phyloP scores from a whole-genome alignment of 1,139 yeast genomes.

The Waltiozyma solani region DNA sequence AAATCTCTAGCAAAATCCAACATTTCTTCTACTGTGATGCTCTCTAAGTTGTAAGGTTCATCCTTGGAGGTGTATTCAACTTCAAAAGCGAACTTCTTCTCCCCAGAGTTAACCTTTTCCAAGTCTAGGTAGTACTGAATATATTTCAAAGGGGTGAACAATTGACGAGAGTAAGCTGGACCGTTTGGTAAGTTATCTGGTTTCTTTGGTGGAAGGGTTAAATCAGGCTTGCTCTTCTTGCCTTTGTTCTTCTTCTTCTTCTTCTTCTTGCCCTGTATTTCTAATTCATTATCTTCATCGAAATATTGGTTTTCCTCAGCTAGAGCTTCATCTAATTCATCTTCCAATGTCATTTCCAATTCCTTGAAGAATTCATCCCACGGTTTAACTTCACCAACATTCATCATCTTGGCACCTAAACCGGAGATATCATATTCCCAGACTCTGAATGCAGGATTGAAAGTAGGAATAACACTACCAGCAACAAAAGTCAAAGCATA shows the following conservation, averaged over 20 bases:
- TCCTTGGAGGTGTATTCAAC: slow-evolving; percentile 65
- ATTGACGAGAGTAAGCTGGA: slow-evolving; percentile 65
- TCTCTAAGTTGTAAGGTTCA: slow-evolving; percentile 33
- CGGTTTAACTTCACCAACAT: slow-evolving; percentile 20
- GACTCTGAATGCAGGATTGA: slow-evolving; percentile 70
- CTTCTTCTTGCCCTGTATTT: slow-evolving; percentile 3
- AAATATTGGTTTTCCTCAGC: slow-evolving; percentile 13
- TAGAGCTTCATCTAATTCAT: slow-evolving; percentile 19
- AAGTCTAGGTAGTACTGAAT: slow-evolving; percentile 67
- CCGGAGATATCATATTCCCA: slow-evolving; percentile 79
- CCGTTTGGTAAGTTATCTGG: slow-evolving; percentile 49
- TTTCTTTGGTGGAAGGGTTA: slow-evolving; percentile 56
- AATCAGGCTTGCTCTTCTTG: slow-evolving; percentile 34
- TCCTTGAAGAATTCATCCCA: slow-evolving; percentile 50
- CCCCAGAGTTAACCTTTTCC: slow-evolving; percentile 35
- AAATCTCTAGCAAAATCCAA: slow-evolving; percentile 45
- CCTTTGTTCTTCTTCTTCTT: slow-evolving; percentile 10
- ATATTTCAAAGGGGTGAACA: slow-evolving; percentile 62
- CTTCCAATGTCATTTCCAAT: slow-evolving; percentile 26
- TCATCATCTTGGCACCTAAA: slow-evolving; percentile 19
- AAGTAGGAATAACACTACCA: slow-evolving; percentile 78
- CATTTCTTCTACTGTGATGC: slow-evolving; percentile 22
- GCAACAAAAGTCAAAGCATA: slow-evolving; percentile 63
- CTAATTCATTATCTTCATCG: slow-evolving; percentile 6
- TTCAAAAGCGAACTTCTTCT: slow-evolving; percentile 43